Percentiles rank a stretch among this genome's conserved stretches.
These are phyloP conservation scores for Coelastrella sp. DNA, from an alignment of 139 green algal genomes.

Conservation along the genomic window DNA sequence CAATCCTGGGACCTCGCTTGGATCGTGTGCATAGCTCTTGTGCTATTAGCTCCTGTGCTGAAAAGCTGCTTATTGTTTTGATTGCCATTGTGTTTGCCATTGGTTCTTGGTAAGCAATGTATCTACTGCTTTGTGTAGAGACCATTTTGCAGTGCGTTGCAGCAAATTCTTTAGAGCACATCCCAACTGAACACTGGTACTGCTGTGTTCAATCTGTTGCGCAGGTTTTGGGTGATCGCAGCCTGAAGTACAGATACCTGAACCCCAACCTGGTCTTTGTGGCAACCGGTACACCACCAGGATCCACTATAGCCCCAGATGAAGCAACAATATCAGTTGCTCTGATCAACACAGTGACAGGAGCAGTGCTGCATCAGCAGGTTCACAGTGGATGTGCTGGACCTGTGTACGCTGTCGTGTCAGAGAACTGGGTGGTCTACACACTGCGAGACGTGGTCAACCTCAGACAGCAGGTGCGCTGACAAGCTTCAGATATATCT, in stretches of 20 bases:
- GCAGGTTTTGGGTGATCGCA: conserved; percentile 86
- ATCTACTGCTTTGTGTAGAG: no score
- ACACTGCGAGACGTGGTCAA: conserved; percentile 65
- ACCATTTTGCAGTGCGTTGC: no score
- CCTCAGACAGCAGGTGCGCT: conserved; percentile 44
- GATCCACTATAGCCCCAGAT: not conserved
- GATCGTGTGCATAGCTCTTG: not conserved
- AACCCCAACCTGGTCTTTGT: conserved; percentile 94
- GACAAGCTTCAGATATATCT: not conserved
- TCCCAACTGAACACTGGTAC: no score
- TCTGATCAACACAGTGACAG: conserved; percentile 92
- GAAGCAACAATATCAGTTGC: conserved; percentile 50
- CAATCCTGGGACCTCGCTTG: not conserved
- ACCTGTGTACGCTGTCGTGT: conserved; percentile 83
- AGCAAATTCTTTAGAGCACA: no score
- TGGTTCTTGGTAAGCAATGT: no score
- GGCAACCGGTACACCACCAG: conserved; percentile 63
- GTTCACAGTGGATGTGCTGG: conserved; percentile 73
- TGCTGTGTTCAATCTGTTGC: not conserved
- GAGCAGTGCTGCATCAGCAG: conserved; percentile 82
- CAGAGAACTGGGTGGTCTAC: conserved; percentile 92
- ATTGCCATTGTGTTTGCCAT: no score
- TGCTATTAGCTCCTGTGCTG: not conserved
- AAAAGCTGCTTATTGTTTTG: no score
- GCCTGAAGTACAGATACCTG: conserved; percentile 93